These are phyloP conservation scores for Tarenaya hassleriana DNA, from an alignment of 345 rosid species.

Conservation along the genomic window DNA sequence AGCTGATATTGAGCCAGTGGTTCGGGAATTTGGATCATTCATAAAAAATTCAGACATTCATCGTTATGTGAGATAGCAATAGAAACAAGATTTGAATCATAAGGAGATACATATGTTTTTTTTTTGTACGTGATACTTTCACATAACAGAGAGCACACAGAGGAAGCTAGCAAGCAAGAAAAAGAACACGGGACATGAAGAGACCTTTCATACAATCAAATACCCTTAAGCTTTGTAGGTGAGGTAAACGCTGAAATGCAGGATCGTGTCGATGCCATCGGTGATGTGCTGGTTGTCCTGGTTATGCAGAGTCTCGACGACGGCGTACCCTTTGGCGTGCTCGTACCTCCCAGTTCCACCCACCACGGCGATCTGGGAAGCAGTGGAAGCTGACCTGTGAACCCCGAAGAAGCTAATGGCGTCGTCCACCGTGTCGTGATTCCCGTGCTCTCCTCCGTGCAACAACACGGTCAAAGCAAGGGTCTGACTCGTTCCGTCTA, in stretches of 20 bases:
- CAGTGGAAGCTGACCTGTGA: slow-evolving; percentile 61
- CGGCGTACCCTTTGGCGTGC: slow-evolving; percentile 64
- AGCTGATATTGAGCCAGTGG: slow-evolving; percentile 47
- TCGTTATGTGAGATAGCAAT: no score
- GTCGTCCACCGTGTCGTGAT: slow-evolving; percentile 39
- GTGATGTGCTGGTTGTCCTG: slow-evolving; percentile 63
- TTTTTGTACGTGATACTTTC: no score
- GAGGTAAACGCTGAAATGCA: slow-evolving; percentile 57
- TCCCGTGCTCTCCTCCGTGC: slow-evolving; percentile 40
- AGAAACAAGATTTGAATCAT: no score
- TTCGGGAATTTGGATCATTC: slow-evolving; percentile 49
- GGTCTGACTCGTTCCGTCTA: slow-evolving; percentile 89
- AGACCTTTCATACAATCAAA: slow-evolving; percentile 7
- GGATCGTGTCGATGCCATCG: slow-evolving; percentile 76
- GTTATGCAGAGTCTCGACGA: slow-evolving; percentile 56
- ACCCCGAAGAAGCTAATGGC: slow-evolving; percentile 84
- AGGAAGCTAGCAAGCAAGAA: slow-evolving; percentile 22
- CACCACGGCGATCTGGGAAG: slow-evolving; percentile 59
- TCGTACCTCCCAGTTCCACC: slow-evolving; percentile 87
- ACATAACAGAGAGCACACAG: slow-evolving; percentile 2
- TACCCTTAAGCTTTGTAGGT: slow-evolving; percentile 31
- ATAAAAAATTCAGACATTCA: background rate
- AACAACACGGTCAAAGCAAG: slow-evolving; percentile 55
- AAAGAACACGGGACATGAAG: slow-evolving; percentile 16
- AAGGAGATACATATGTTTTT: no score